Evolutionary conservation across 129 eudicot species (phyloP), one percentile per base, ranked within the genome.

Genomic region (Erigeron canadensis): DNA sequence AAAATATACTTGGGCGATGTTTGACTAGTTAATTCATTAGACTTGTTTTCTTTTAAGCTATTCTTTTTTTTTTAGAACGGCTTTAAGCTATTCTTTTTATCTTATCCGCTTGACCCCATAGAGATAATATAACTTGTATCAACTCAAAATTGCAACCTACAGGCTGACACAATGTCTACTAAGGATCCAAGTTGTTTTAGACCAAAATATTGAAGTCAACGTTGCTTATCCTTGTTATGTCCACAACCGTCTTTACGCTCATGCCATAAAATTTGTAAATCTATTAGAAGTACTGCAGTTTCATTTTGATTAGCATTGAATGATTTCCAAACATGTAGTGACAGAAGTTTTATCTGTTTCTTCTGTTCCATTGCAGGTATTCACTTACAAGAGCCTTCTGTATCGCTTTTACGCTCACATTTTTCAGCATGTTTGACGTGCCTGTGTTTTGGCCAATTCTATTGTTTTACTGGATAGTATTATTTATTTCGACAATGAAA

Each of bases 391-490:
- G 68, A 81, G 96, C 83, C 13, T 86, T 89, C 74, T 86, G 92
- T 75, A 66, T 89, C 63, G 96, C 96, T 38, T 86, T 89, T 57
- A 71, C 69, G 46, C 79, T 89, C 39, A 80, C 92, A 58, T 89
- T 89, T 83, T 86, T 89, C 86, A 82, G 90, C 63, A 76, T 78
- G 73, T 89, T 89, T 63, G 96, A 89, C 11, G 92, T 89, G 74
- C 96, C 96, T 57, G 96, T 89, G 54, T 89, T 86, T 78, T 89
- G 96, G 96, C 96, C 96, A 42, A 89, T 89, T 57, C 80, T 89
- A 40, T 64, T 89, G 67, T 86, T 89, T 85, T 89, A 89, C 65
- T 89, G 96, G 96, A 21, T 89, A 28, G 80, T 86, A 71, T 83
- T 89, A 45, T 89, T 85, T 48, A 37, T 74, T 23, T 79, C 88